These are phyloP conservation scores for Colletotrichum sp. DNA, from an alignment of 2,329 filamentous ascomycete genomes.

Conservation along the genomic window DNA sequence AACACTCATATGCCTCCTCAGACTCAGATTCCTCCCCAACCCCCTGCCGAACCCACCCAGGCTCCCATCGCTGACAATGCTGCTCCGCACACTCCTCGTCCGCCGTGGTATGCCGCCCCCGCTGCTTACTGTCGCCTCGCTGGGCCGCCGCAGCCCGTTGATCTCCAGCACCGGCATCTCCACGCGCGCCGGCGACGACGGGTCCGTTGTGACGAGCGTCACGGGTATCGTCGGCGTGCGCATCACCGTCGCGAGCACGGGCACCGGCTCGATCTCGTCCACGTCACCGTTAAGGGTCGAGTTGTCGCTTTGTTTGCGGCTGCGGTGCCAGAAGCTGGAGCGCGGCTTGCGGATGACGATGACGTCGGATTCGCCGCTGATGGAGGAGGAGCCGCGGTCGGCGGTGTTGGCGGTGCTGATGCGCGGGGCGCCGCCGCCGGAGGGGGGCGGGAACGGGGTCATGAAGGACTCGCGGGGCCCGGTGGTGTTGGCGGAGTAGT, in stretches of 20 bases:
- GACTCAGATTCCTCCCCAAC: not conserved
- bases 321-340: slow-evolving; percentile 4
- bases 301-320: slow-evolving; percentile 3
- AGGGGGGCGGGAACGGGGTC: not conserved
- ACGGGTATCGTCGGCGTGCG: not conserved
- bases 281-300: not conserved
- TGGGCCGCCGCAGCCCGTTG: not conserved
- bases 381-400: not conserved
- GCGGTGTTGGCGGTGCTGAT: not conserved
- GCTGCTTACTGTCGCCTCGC: not conserved
- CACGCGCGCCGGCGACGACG: not conserved
- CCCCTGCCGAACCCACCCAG: not conserved
- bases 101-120: not conserved
- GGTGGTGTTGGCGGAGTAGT: not conserved
- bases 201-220: not conserved
- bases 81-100: not conserved
- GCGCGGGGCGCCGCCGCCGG: not conserved
- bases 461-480: not conserved
- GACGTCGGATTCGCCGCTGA: slow-evolving; percentile 1
- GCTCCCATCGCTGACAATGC: not conserved
- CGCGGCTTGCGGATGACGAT: not conserved
- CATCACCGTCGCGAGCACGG: not conserved
- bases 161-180: not conserved
- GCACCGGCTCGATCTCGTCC: slow-evolving; percentile 7
- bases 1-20: not conserved